These are phyloP conservation scores for Ophiosphaerella korrae DNA, from an alignment of 2,329 filamentous ascomycete genomes.

Conservation along the genomic window DNA sequence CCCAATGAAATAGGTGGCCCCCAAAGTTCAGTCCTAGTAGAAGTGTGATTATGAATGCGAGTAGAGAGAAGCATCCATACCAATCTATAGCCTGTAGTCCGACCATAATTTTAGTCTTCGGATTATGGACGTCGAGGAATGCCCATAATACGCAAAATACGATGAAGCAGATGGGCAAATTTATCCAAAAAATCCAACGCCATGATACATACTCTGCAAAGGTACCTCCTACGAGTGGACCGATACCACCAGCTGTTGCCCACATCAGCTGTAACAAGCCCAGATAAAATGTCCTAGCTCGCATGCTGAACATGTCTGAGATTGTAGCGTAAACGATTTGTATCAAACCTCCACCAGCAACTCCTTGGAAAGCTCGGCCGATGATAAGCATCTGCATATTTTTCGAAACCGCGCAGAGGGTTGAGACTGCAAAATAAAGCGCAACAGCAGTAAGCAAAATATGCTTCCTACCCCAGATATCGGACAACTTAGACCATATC, in stretches of 20 bases:
- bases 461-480: constrained; percentile 60
- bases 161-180: constrained; percentile 40
- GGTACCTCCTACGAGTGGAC: constrained; percentile 47
- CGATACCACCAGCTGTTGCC: constrained; percentile 20
- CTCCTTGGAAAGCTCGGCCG: constrained; percentile 57
- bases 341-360: constrained; percentile 1
- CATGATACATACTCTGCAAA: constrained; percentile 44
- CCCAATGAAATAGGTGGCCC: constrained; percentile 55
- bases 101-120: constrained; percentile 49
- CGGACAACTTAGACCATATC: constrained; percentile 64
- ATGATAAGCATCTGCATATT: constrained; percentile 57
- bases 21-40: constrained; percentile 58
- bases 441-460: constrained; percentile 54
- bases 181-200: constrained; percentile 47
- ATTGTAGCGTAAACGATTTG: constrained; percentile 54
- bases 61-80: constrained; percentile 53
- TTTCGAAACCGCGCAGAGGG: constrained; percentile 52
- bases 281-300: constrained; percentile 20
- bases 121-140: constrained; percentile 59
- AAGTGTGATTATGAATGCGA: constrained; percentile 54
- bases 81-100: constrained; percentile 57
- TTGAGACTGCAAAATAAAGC: constrained; percentile 53
- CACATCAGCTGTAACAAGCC: constrained; percentile 45
- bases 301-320: constrained; percentile 58
- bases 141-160: constrained; percentile 54